These are phyloP conservation scores for Eucalyptus polyanthemos DNA, from an alignment of 345 rosid species.

Conservation along the genomic window DNA sequence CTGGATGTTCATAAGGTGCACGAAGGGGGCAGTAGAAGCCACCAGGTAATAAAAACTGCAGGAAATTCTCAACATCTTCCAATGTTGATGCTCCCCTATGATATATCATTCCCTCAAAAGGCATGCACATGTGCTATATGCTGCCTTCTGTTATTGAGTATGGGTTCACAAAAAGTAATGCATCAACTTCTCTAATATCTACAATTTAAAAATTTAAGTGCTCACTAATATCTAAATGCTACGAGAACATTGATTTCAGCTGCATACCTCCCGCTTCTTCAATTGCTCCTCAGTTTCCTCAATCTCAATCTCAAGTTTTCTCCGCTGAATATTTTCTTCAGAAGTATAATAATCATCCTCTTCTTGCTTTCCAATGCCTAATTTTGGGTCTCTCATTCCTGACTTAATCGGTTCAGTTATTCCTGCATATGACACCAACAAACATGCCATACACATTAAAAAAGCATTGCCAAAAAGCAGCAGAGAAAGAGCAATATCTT, in stretches of 20 bases:
- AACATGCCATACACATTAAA: not conserved
- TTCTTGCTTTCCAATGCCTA: slow-evolving; percentile 96
- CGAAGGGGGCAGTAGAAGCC: slow-evolving; percentile 99
- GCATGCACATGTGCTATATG: slow-evolving; percentile 61
- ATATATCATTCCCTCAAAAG: slow-evolving; percentile 68
- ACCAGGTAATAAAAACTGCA: slow-evolving; percentile 99
- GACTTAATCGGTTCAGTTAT: slow-evolving; percentile 90
- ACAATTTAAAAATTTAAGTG: not conserved
- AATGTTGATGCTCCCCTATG: slow-evolving; percentile 69
- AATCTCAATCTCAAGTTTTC: slow-evolving; percentile 76
- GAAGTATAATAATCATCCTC: slow-evolving; percentile 94
- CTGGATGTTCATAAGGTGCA: slow-evolving; percentile 99
- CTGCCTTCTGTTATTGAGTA: slow-evolving; percentile 64
- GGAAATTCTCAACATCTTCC: slow-evolving; percentile 77
- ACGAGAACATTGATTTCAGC: not conserved
- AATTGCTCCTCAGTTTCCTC: slow-evolving; percentile 85
- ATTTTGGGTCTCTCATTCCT: slow-evolving; percentile 83
- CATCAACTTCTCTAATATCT: slow-evolving; percentile 44
- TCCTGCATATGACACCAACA: slow-evolving; percentile 11
- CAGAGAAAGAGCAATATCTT: not conserved
- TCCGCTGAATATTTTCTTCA: slow-evolving; percentile 91
- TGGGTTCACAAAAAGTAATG: slow-evolving; percentile 44
- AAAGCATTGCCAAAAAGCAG: not conserved
- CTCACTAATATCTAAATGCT: slow-evolving; percentile 3
- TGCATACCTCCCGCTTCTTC: slow-evolving; percentile 96